Evolutionary conservation across 1,284 basidiomycete genomes (phyloP), one percentile per base, ranked within the genome.

Genomic region (Papiliotrema terrestris): DNA sequence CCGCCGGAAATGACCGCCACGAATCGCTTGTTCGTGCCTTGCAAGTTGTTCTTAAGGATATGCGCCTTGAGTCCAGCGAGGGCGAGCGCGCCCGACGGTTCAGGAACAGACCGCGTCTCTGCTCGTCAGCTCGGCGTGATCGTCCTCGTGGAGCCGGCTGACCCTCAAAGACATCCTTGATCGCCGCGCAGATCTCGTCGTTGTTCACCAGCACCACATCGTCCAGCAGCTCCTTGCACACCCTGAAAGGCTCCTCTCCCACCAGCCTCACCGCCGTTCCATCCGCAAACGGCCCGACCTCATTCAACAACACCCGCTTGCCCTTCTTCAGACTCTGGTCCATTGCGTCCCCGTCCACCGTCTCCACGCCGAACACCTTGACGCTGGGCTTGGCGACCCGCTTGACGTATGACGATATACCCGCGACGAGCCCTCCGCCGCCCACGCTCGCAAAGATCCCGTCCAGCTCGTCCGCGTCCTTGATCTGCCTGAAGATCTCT

Each of bases 191-290:
- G 53, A 99, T 86, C 74, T 96, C 96, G 70, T 99, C 96, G 62
- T 96, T 98, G 72, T 88, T 85, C 20, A 89, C 91, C 62, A 88
- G 83, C 42, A 94, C 85, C 35, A 98, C 79, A 9, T 84, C 87
- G 67, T 98, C 92, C n/a, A 97, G 76, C 20, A 91, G 79, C 50
- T 88, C 80, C 69, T 88, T 81, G 77, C 94, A 98, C 59, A 99
- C 83, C 58, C 96, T 83, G 79, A 97, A 97, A 2, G 91, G 87
- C 72, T 98, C 96, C 73, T 88, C 89, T 11, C 96, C 96, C 0
- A 98, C 93, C 46, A 95, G 83, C 71, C 90, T 87, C n/a, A 98
- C 96, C 1, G 96, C 96, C 1, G 96, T 99, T n/a, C 96, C 96
- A 73, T 99, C 96, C 56, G 88, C 89, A 74, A 99, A 99, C 1